phyloP scores from a whole-genome alignment of 345 rosid species.

The Eucalyptus grandis region DNA sequence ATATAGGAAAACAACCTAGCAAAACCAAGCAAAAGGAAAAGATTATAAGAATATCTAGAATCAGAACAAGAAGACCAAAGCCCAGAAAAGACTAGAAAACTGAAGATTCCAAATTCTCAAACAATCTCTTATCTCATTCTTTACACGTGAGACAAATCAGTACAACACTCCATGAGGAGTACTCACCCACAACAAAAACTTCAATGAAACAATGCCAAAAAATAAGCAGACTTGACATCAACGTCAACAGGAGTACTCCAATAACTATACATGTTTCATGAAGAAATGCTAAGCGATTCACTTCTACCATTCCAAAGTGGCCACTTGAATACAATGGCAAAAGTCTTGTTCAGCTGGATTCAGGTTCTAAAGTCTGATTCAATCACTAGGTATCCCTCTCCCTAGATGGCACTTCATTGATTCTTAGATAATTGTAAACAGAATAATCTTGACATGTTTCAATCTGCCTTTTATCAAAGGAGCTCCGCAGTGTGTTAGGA shows the following conservation, averaged over 20 bases:
- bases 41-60: not conserved
- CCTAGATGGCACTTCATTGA: not conserved
- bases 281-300: not conserved
- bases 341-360: not conserved
- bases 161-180: not conserved
- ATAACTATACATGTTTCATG: not conserved
- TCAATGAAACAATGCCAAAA: not conserved
- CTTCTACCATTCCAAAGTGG: not conserved
- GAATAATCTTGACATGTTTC: not conserved
- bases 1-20: not conserved
- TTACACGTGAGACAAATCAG: not conserved
- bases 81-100: not conserved
- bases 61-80: not conserved
- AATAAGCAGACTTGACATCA: not conserved
- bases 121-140: not conserved
- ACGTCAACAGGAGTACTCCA: not conserved
- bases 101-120: not conserved
- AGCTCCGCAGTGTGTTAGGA: not conserved
- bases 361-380: not conserved
- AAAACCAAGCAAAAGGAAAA: not conserved
- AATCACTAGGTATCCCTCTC: not conserved
- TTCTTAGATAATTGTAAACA: not conserved
- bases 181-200: not conserved
- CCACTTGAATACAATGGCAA: not conserved
- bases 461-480: not conserved